Percentiles rank a stretch among this genome's conserved stretches.
phyloP scores from a whole-genome alignment of 2,329 filamentous ascomycete genomes.

The Cladosporium sp. region DNA sequence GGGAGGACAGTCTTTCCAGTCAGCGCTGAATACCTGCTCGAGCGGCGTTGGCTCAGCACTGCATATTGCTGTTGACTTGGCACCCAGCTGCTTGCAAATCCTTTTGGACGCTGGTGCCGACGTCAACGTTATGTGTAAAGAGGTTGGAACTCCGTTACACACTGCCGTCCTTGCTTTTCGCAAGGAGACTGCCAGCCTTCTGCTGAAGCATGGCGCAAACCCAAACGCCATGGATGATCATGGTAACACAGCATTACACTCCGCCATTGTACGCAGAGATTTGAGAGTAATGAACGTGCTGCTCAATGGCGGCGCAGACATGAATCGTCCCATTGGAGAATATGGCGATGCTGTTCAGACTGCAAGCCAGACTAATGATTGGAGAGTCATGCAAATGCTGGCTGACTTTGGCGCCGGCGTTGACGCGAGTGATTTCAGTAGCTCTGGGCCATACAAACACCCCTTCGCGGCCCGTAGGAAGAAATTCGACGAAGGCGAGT shows the following conservation, averaged over 20 bases:
- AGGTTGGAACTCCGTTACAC: background rate
- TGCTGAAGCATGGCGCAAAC: background rate
- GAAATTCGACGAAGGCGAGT: too few species aligned
- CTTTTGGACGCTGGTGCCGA: background rate
- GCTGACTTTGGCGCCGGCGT: too few species aligned
- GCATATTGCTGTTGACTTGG: background rate
- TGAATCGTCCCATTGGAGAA: background rate
- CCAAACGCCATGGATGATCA: background rate
- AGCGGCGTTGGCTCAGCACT: background rate
- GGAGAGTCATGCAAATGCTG: too few species aligned
- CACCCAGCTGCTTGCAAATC: background rate
- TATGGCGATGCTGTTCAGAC: too few species aligned
- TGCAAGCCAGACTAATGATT: too few species aligned
- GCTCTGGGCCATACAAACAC: too few species aligned
- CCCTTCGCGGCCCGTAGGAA: too few species aligned
- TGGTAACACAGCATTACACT: slow-evolving; percentile 9
- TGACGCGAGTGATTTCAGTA: too few species aligned
- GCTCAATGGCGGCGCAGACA: slow-evolving; percentile 13
- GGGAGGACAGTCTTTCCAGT: too few species aligned
- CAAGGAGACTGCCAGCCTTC: background rate
- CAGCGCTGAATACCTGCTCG: background rate
- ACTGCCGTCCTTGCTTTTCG: background rate
- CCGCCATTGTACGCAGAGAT: slow-evolving; percentile 14
- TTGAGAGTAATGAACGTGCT: slow-evolving; percentile 11
- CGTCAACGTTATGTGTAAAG: background rate